Evolutionary conservation across 1,139 yeast genomes (phyloP), one percentile per base, ranked within the genome.

Genomic region (Taphrina betulina): DNA sequence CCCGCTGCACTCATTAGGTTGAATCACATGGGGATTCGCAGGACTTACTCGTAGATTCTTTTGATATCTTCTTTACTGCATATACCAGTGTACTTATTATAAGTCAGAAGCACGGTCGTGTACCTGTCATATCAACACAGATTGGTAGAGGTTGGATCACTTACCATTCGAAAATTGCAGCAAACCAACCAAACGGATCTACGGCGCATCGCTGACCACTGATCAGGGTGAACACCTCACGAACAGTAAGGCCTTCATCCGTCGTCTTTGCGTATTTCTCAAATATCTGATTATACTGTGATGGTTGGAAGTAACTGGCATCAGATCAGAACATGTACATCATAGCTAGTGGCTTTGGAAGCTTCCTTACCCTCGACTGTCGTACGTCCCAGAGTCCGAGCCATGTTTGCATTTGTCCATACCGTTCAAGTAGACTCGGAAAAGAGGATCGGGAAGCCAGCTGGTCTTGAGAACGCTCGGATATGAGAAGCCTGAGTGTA

Each of bases 381-480:
- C 54, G 35, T 35, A 40, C 10, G 53, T 24, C 42, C 55, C 50
- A 2, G 44, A 35, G 34, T 50, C 50, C 3, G 55, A 46, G 4
- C 58, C 58, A 20, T 54, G 58, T 31, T 48, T 54, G 29, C 48
- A 53, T n/a, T 41, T 54, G 55, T 40, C 50, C n/a, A 54, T 54
- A 8, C 50, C 46, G 35, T 50, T 43, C 17, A 54, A 22, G 20
- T 36, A 48, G 16, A 54, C 45, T 2, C 58, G 55, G 38, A 54
- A 54, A n/a, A 40, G 24, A 8, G 58, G 58, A 34, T 54, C 58
- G 3, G 58, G 58, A 3, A 48, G 8, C 20, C 26, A 40, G 10
- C 50, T 23, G 31, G 43, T 44, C n/a, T 38, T 33, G 19, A 54
- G 48, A 16, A 44, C 33, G 3, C 55, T 54, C 10, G 58, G 55